A percentile compares a stretch with the other conserved stretches of the same genome.
Conservation (phyloP, 225 moss, liverwort and hornwort species). For the Straminergon stramineum region DNA sequence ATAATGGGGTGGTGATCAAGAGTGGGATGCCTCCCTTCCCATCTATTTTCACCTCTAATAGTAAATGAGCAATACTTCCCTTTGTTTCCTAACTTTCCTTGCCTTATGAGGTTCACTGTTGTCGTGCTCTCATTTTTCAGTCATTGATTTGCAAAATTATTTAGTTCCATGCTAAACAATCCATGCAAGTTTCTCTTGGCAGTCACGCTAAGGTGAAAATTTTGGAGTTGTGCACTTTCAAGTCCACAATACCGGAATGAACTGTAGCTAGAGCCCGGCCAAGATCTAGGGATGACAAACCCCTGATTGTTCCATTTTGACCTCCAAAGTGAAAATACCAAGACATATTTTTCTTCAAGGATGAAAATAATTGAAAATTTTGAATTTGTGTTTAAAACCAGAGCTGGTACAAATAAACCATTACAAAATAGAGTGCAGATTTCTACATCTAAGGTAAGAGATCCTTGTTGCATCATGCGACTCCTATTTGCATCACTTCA, state of each 20-base stretch:
- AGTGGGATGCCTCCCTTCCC: no score
- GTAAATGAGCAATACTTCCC: no score
- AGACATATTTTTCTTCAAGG: fast-evolving
- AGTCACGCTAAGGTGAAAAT: fast-evolving
- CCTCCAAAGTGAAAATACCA: fast-evolving
- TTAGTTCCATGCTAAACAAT: no score
- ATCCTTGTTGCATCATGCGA: no score
- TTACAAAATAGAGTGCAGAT: not conserved
- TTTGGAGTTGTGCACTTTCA: not conserved
- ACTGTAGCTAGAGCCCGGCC: fast-evolving
- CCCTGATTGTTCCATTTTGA: not conserved
- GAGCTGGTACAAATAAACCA: not conserved
- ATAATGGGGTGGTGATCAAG: no score
- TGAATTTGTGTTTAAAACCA: not conserved
- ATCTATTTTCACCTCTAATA: no score
- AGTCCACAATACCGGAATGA: not conserved
- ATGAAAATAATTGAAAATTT: not conserved
- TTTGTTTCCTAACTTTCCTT: no score
- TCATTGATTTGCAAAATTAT: no score
- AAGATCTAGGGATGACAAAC: not conserved
- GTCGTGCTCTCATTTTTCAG: no score
- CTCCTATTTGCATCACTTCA: not conserved
- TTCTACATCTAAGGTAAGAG: not conserved
- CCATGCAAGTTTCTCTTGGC: no score
- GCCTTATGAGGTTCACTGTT: no score